Conservation (phyloP, 805 yeast species). For the Isabelozyma heimii region DNA sequence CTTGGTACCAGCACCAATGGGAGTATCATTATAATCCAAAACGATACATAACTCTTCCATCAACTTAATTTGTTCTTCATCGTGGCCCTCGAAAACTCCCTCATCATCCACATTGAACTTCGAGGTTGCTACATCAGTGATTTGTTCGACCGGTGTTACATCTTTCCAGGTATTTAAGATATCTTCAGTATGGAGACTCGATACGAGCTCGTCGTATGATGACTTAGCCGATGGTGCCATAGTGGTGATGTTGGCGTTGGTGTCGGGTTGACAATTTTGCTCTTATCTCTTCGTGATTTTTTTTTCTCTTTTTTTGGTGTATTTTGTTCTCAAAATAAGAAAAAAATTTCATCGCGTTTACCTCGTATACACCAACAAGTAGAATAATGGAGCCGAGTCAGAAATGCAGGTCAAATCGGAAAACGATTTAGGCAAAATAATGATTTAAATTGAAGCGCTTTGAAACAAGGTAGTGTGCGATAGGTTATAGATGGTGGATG, state of each 20-base stretch:
- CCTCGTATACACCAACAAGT: too few relatives aligned
- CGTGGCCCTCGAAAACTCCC: conserved; percentile 77
- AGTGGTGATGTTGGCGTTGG: background rate
- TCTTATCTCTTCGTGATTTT: too few relatives aligned
- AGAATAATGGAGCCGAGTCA: too few relatives aligned
- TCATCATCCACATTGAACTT: conserved; percentile 25
- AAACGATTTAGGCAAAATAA: too few relatives aligned
- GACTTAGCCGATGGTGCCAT: background rate
- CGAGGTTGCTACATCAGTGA: conserved; percentile 56
- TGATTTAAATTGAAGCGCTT: too few relatives aligned
- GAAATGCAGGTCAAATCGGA: too few relatives aligned
- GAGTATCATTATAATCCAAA: conserved; percentile 79
- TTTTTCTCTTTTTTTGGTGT: too few relatives aligned
- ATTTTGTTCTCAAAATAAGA: too few relatives aligned
- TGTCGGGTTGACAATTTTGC: too few relatives aligned
- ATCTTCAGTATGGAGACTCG: conserved; percentile 44
- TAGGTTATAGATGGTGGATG: too few relatives aligned
- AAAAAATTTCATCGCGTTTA: too few relatives aligned
- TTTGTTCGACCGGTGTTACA: conserved; percentile 58
- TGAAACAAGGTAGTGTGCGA: too few relatives aligned
- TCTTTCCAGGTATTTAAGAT: conserved; percentile 63
- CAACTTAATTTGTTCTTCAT: conserved; percentile 87
- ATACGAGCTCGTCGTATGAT: conserved; percentile 52
- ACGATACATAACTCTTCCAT: conserved; percentile 98
- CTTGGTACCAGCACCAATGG: conserved; percentile 92